phyloP scores from a whole-genome alignment of 2,329 filamentous ascomycete species.

The Phialocephala sp. region DNA sequence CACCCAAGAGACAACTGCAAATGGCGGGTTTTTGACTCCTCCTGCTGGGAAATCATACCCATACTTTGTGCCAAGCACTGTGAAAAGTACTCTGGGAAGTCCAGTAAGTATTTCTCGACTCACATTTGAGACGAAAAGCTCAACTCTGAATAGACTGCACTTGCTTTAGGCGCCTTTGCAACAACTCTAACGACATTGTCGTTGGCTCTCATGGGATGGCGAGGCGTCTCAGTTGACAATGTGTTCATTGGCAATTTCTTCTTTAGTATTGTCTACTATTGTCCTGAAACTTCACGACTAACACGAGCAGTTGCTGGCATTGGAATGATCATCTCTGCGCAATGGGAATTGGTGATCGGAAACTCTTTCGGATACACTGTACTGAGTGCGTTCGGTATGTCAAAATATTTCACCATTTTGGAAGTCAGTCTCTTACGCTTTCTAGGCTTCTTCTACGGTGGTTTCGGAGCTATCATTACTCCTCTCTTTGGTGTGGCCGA shows the following conservation, averaged over 20 bases:
- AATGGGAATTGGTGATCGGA: conserved; percentile 59
- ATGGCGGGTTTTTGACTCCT: conserved; percentile 9
- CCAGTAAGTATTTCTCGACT: conserved; percentile 27
- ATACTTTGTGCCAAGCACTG: conserved; percentile 27
- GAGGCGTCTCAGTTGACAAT: conserved; percentile 55
- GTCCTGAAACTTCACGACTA: not conserved
- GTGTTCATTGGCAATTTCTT: conserved; percentile 62
- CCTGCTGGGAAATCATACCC: conserved; percentile 24
- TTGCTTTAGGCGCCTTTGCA: conserved; percentile 58
- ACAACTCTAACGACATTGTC: conserved; percentile 59
- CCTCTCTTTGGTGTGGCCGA: conserved; percentile 52
- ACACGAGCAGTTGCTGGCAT: conserved; percentile 46
- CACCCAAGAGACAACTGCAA: conserved; percentile 21
- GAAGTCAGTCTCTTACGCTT: not conserved
- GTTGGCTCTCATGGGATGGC: conserved; percentile 59
- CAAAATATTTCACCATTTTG: not conserved
- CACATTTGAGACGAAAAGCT: not conserved
- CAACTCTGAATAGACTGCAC: conserved; percentile 46
- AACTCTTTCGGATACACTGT: conserved; percentile 60
- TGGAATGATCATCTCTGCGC: conserved; percentile 58
- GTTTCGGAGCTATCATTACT: conserved; percentile 54
- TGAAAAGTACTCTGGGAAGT: conserved; percentile 36
- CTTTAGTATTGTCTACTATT: conserved; percentile 41
- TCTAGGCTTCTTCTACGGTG: conserved; percentile 54
- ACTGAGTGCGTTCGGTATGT: conserved; percentile 56